Evolutionary conservation across 139 green algal genomes (phyloP), one percentile per base, ranked within the genome.

Genomic region (Eudorina sp.): DNA sequence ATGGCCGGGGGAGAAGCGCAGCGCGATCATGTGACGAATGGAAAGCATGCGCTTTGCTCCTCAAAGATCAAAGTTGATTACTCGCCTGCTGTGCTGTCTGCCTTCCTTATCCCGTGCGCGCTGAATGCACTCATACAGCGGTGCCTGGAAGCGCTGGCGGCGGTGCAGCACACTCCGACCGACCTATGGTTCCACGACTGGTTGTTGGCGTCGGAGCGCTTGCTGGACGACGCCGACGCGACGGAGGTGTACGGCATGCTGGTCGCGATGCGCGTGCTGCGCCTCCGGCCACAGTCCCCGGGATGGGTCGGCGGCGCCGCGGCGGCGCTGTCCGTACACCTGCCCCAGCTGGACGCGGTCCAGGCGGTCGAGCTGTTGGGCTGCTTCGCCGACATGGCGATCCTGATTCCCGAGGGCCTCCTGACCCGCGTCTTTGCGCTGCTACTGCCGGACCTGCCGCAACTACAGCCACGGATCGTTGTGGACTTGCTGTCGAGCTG

Each of bases 231-330:
- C 25, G 58, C 79, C 8, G 79, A 85, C 60, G 79, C 79, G 0
- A 68, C 79, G 5, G 79, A 85, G 55, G 58, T 75, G 79, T 85
- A 75, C 55, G 79, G 79, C 79, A 85, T 85, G 79, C 40, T 85
- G 0, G 40, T 48, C 27, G 79, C 79, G 3, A 74, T 85, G 58
- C 58, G 58, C 38, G 34, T 25, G 27, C 79, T 85, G 43, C 58
- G 58, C 4, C 27, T 76, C 14, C 79, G 79, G 58, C 79, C 79
- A 25, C 58, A 29, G 41, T n/a, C 18, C 14, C 27, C 11, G 79
- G 4, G 60, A 29, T 85, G 79, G 79, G 31, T 29, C 18, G 43
- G 2, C 31, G 79, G 27, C 6, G 79, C 79, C 8, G 25, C 13
- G 16, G 58, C 4, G 19, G 55, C 43, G 31, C 43, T 85, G 7